These are phyloP conservation scores for Amyloporia xantha DNA, from an alignment of 768 basidiomycete species.

Conservation along the genomic window DNA sequence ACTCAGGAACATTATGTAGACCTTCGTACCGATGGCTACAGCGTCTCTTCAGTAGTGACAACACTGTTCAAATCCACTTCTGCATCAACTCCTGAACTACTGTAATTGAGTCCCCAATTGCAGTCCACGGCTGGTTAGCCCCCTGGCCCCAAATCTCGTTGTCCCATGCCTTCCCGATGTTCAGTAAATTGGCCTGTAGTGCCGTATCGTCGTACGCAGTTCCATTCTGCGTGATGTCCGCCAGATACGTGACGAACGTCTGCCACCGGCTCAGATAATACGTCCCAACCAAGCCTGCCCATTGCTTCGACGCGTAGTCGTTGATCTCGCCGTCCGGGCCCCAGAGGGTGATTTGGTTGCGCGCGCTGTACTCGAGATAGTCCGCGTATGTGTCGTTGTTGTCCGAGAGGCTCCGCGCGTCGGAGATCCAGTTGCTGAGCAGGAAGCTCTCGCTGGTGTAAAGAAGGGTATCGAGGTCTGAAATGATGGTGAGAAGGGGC, in stretches of 20 bases:
- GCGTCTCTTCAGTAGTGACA: too few relatives aligned
- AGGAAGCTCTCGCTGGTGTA: conserved; percentile 27
- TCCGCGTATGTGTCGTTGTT: conserved; percentile 25
- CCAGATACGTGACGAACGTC: conserved; percentile 30
- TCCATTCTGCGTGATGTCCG: conserved; percentile 21
- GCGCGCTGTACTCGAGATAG: conserved; percentile 32
- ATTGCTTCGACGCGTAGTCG: conserved; percentile 39
- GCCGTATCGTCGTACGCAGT: conserved; percentile 23
- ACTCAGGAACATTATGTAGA: too few relatives aligned
- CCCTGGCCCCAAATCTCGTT: conserved; percentile 15
- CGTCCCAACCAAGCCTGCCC: conserved; percentile 32
- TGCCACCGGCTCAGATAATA: conserved; percentile 33
- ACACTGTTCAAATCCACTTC: not conserved
- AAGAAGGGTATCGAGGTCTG: conserved; percentile 30
- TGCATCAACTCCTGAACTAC: not conserved
- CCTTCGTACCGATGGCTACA: too few relatives aligned
- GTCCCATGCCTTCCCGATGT: conserved; percentile 29
- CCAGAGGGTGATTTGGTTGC: conserved; percentile 40
- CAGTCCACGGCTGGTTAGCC: conserved; percentile 14
- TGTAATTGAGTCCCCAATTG: conserved; percentile 14
- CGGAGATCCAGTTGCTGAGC: conserved; percentile 31
- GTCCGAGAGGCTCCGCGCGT: conserved; percentile 25
- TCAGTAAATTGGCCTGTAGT: conserved; percentile 23
- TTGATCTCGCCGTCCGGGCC: conserved; percentile 35
- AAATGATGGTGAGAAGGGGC: conserved; percentile 26